Percentiles rank a stretch among this genome's conserved stretches.
These are phyloP conservation scores for Leptographium lundbergii DNA, from an alignment of 2,329 filamentous ascomycete species.

Conservation along the genomic window DNA sequence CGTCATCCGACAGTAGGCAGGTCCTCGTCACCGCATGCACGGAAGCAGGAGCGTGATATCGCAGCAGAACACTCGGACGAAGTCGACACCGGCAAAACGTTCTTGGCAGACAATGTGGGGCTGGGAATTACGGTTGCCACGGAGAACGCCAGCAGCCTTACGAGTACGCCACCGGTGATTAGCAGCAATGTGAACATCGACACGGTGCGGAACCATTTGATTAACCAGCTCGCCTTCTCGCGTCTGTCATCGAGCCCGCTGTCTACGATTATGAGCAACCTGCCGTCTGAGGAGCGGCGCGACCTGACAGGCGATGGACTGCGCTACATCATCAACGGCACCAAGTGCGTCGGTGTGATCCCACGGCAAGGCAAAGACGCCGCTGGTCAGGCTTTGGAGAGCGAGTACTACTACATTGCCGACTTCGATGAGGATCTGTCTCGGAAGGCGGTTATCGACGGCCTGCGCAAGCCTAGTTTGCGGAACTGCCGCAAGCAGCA, in stretches of 20 bases:
- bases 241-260: slow-evolving; percentile 83
- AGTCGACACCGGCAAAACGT: background rate
- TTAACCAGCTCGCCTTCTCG: slow-evolving; percentile 93
- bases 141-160: background rate
- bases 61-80: background rate
- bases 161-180: slow-evolving; percentile 1
- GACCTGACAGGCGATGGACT: slow-evolving; percentile 51
- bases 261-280: slow-evolving; percentile 76
- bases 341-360: slow-evolving; percentile 77
- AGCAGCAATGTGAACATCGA: slow-evolving; percentile 22
- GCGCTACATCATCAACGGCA: slow-evolving; percentile 57
- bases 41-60: background rate
- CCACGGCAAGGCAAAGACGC: slow-evolving; percentile 87
- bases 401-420: slow-evolving; percentile 92
- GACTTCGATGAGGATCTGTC: slow-evolving; percentile 72
- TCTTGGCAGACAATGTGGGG: slow-evolving; percentile 5
- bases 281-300: slow-evolving; percentile 54
- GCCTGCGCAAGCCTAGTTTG: slow-evolving; percentile 77
- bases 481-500: slow-evolving; percentile 88
- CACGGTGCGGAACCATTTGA: slow-evolving; percentile 67
- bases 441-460: slow-evolving; percentile 67
- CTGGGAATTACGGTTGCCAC: slow-evolving; percentile 13
- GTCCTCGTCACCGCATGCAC: background rate
- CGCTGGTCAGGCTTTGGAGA: slow-evolving; percentile 83
- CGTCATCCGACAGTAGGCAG: background rate